These are phyloP conservation scores for Cetraspora pellucida DNA, from an alignment of 192 early-diverging fungal genomes.

Conservation along the genomic window DNA sequence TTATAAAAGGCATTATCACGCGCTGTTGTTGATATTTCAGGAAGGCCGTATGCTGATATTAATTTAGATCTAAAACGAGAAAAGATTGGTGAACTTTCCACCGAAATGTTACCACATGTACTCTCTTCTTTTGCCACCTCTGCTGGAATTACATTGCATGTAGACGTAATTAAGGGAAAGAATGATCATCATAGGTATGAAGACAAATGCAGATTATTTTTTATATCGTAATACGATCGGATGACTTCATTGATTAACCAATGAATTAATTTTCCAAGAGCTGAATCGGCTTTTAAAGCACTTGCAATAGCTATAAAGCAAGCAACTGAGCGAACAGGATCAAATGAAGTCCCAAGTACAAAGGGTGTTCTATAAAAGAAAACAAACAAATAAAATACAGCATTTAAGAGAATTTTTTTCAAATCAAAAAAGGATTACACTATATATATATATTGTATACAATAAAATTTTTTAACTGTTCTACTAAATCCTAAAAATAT, in stretches of 20 bases:
- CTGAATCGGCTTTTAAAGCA: slow-evolving; percentile 97
- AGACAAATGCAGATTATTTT: not conserved
- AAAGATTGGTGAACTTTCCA: slow-evolving; percentile 85
- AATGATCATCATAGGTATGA: slow-evolving; percentile 96
- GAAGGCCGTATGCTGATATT: slow-evolving; percentile 81
- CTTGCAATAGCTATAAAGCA: slow-evolving; percentile 91
- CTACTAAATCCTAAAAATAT: too few species aligned
- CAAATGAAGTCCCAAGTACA: slow-evolving; percentile 90
- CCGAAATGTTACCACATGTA: slow-evolving; percentile 99
- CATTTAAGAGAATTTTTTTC: not conserved
- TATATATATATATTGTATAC: too few species aligned
- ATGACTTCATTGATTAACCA: not conserved
- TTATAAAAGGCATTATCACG: slow-evolving; percentile 76
- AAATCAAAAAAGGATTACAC: not conserved
- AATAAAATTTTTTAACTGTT: too few species aligned
- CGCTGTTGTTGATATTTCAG: slow-evolving; percentile 97
- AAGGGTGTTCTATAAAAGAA: slow-evolving; percentile 80
- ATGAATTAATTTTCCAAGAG: slow-evolving; percentile 48
- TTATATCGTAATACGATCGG: not conserved
- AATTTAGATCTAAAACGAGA: slow-evolving; percentile 90
- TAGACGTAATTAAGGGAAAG: slow-evolving; percentile 90
- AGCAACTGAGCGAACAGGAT: slow-evolving; percentile 84
- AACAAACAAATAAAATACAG: not conserved
- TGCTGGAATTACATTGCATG: slow-evolving; percentile 94
- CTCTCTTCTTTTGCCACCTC: slow-evolving; percentile 88